Conservation (phyloP, 331 rosid genomes). For the Malus hybrid region DNA sequence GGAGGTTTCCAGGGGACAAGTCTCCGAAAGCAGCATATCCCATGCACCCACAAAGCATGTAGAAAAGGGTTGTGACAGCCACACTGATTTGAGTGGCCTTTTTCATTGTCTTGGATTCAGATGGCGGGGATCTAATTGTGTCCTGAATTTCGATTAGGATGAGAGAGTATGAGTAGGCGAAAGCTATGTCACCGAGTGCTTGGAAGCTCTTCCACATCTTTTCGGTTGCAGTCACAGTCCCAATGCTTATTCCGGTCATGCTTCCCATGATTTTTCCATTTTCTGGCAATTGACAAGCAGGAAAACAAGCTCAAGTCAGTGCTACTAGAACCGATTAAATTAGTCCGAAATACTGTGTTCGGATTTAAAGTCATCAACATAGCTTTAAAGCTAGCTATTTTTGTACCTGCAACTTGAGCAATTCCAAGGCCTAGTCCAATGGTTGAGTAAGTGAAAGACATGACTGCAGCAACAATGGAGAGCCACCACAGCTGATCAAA, state of each 20-base stretch:
- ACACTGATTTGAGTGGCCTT: slow-evolving; percentile 47
- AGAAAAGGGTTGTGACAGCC: slow-evolving; percentile 52
- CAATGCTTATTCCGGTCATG: slow-evolving; percentile 25
- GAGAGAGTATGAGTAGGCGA: slow-evolving; percentile 27
- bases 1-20: slow-evolving; percentile 59
- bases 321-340: too few species aligned
- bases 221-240: slow-evolving; percentile 3
- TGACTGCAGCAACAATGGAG: background rate
- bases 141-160: slow-evolving; percentile 42
- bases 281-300: background rate
- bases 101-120: slow-evolving; percentile 66
- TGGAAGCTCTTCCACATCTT: slow-evolving; percentile 36
- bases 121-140: slow-evolving; percentile 57
- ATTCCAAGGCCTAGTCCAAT: slow-evolving; percentile 36
- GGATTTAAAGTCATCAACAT: background rate
- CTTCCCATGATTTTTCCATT: slow-evolving; percentile 28
- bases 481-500: too few species aligned
- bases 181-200: slow-evolving; percentile 38
- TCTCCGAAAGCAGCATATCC: slow-evolving; percentile 79
- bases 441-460: slow-evolving; percentile 33
- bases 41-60: slow-evolving; percentile 66
- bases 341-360: background rate
- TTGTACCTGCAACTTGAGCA: slow-evolving; percentile 22
- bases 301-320: background rate
- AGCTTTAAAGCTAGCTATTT: background rate